phyloP scores from a whole-genome alignment of 2,329 filamentous ascomycete species.

The Colletotrichum viniferum region DNA sequence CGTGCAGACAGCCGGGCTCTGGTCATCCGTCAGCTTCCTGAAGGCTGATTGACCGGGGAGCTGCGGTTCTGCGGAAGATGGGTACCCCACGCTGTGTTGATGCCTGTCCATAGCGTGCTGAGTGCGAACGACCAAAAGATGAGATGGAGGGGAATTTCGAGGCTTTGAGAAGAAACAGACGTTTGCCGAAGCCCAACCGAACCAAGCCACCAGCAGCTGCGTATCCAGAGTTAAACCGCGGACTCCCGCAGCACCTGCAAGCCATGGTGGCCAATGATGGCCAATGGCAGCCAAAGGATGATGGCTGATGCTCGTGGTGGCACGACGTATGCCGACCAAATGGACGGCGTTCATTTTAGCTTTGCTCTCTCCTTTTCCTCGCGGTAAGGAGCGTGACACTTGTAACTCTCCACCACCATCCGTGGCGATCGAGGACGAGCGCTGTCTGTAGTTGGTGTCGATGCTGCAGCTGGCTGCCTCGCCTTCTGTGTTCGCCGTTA shows the following conservation, averaged over 20 bases:
- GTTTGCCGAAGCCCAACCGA: background rate
- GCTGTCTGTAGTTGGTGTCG: background rate
- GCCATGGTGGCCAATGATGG: background rate
- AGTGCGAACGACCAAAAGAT: background rate
- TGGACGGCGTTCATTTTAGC: constrained; percentile 14
- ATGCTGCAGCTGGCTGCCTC: background rate
- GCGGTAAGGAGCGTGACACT: background rate
- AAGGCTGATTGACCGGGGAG: background rate
- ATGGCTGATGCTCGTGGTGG: constrained; percentile 11
- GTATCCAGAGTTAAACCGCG: background rate
- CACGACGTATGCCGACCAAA: constrained; percentile 6
- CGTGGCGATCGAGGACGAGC: background rate
- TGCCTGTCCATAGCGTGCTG: background rate
- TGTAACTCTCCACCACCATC: background rate
- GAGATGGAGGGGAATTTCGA: background rate
- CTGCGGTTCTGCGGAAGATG: background rate
- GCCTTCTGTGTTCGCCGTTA: background rate
- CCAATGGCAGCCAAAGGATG: constrained; percentile 7
- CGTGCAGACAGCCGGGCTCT: background rate
- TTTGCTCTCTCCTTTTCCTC: constrained; percentile 13
- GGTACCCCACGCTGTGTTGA: background rate
- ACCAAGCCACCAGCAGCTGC: background rate
- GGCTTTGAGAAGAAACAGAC: background rate
- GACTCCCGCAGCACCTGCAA: background rate
- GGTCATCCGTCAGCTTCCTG: constrained; percentile 8